A percentile compares a stretch with the other conserved stretches of the same genome.
phyloP scores from a whole-genome alignment of 352 stramenopile species.

The Globisporangium spiculum region DNA sequence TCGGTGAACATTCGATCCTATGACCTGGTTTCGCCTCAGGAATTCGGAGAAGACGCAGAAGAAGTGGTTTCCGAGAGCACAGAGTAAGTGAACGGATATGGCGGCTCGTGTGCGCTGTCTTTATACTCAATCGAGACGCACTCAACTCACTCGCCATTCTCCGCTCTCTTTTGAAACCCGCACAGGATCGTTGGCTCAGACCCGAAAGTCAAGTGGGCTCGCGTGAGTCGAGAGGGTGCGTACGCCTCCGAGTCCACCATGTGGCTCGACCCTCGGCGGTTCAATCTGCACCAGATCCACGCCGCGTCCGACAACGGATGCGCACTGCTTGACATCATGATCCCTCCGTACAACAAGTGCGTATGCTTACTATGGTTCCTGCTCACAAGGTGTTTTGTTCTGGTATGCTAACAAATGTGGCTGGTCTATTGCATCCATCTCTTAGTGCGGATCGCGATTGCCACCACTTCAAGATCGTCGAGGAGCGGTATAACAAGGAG shows the following conservation, averaged over 20 bases:
- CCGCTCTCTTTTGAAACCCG: not conserved
- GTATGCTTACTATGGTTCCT: constrained; percentile 7
- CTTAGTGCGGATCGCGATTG: constrained; percentile 72
- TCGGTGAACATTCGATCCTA: constrained; percentile 72
- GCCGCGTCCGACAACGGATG: constrained; percentile 70
- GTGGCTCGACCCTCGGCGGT: constrained; percentile 77
- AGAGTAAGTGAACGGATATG: constrained; percentile 25
- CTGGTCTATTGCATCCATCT: constrained; percentile 1
- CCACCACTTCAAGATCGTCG: constrained; percentile 73
- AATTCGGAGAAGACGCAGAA: constrained; percentile 21
- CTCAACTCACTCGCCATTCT: not conserved
- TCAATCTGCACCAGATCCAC: constrained; percentile 81
- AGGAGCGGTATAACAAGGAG: constrained; percentile 42
- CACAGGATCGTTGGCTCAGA: constrained; percentile 34
- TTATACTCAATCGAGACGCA: not conserved
- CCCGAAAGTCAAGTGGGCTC: constrained; percentile 54
- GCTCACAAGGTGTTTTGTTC: not conserved
- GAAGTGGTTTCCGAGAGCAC: constrained; percentile 17
- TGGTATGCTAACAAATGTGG: not conserved
- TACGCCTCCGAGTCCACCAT: constrained; percentile 62
- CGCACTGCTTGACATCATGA: constrained; percentile 80
- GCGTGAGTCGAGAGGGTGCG: constrained; percentile 56
- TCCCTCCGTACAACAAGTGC: constrained; percentile 86
- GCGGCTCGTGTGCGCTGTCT: not conserved
- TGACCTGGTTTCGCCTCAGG: constrained; percentile 54